phyloP scores from a whole-genome alignment of 225 moss, liverwort and hornwort genomes.

The Rhytidiadelphus loreus region DNA sequence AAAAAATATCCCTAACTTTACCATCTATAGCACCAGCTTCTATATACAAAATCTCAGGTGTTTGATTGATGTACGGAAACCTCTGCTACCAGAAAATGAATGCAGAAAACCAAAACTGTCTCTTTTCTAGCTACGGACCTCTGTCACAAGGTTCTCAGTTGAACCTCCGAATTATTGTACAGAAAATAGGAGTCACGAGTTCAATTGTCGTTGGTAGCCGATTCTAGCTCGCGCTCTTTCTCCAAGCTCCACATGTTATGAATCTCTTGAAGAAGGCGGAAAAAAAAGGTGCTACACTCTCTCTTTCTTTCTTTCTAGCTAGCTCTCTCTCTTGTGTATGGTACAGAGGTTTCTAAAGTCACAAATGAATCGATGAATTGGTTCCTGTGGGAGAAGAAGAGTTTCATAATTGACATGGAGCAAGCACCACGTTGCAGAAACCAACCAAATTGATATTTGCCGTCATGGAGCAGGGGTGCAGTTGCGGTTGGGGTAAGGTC shows the following conservation, averaged over 20 bases:
- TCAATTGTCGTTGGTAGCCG: background rate
- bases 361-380: background rate
- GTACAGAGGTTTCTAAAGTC: background rate
- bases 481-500: background rate
- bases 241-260: background rate
- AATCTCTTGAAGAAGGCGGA: conserved; percentile 28
- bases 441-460: background rate
- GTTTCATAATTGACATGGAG: background rate
- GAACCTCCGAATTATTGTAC: conserved; percentile 30
- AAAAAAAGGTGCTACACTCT: conserved; percentile 11
- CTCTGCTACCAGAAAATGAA: background rate
- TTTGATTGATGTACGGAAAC: background rate
- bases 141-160: background rate
- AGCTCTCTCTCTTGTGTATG: background rate
- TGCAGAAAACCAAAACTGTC: background rate
- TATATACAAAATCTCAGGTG: background rate
- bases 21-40: background rate
- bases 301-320: background rate
- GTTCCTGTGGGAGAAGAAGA: background rate
- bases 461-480: background rate
- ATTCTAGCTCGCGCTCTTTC: conserved; percentile 42
- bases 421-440: background rate
- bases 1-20: background rate
- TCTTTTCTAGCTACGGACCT: background rate
- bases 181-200: background rate